Conservation (phyloP, 768 basidiomycete species). For the Clathrus columnatus region DNA sequence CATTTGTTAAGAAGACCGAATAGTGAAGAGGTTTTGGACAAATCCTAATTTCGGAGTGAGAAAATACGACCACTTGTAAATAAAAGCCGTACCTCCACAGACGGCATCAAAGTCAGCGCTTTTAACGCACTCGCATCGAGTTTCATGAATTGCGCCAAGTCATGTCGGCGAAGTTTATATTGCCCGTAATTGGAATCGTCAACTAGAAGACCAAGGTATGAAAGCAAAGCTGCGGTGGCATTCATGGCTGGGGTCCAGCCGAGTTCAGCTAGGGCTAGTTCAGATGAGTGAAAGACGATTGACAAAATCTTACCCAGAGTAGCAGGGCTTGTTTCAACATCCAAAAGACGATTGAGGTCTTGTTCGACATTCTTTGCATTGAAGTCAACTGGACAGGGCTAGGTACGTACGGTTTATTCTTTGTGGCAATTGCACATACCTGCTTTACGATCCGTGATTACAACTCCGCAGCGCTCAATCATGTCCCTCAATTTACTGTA, state of each 20-base stretch:
- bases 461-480: constrained; percentile 83
- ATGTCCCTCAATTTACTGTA: constrained; percentile 79
- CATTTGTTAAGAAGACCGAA: constrained; percentile 89
- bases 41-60: constrained; percentile 14
- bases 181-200: constrained; percentile 73
- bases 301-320: constrained; percentile 11
- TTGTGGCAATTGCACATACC: constrained; percentile 36
- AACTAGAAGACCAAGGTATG: constrained; percentile 70
- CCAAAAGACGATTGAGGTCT: constrained; percentile 66
- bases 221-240: constrained; percentile 71
- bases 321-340: constrained; percentile 27
- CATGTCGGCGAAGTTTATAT: constrained; percentile 78
- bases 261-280: constrained; percentile 54
- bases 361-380: constrained; percentile 68
- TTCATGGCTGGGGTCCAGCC: constrained; percentile 69
- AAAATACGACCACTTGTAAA: constrained; percentile 8
- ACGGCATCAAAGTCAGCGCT: constrained; percentile 79
- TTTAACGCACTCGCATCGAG: constrained; percentile 91
- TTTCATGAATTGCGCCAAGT: constrained; percentile 90
- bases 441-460: constrained; percentile 83
- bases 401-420: not conserved
- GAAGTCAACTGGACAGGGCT: constrained; percentile 61
- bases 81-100: constrained; percentile 38
- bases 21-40: constrained; percentile 70
- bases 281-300: not conserved